A percentile compares a stretch with the other conserved stretches of the same genome.
Evolutionary conservation across 2,329 filamentous ascomycete species (phyloP).

Genomic region (Ceratocystis diversiconidia): DNA sequence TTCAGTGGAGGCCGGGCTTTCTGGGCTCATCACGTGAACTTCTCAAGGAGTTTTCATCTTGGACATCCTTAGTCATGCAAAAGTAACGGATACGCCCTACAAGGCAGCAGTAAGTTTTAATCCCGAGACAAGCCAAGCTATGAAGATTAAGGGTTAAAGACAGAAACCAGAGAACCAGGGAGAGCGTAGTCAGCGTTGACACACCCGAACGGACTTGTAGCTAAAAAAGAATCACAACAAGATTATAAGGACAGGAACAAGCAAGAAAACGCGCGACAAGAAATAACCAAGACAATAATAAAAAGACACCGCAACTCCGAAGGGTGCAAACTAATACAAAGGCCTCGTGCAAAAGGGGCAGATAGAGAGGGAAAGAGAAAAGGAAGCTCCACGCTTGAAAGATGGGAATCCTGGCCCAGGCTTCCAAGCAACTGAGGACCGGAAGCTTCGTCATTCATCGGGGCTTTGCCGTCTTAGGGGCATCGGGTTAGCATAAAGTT

Average conservation of each 20-base stretch:
- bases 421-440: neutral
- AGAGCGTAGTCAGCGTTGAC: neutral
- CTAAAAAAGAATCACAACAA: constrained; percentile 4
- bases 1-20: neutral
- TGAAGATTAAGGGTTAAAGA: neutral
- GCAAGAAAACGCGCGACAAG: neutral
- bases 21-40: neutral
- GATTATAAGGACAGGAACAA: neutral
- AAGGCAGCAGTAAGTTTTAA: neutral
- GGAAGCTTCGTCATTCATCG: neutral
- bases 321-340: neutral
- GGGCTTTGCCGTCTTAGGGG: neutral
- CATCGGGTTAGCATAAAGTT: neutral
- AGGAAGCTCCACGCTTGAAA: too few species aligned
- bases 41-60: neutral
- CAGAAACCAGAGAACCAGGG: neutral
- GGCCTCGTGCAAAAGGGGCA: neutral
- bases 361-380: neutral
- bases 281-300: neutral
- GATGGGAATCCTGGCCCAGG: neutral
- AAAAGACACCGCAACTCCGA: neutral
- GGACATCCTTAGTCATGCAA: neutral
- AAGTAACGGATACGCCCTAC: neutral
- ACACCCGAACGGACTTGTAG: neutral
- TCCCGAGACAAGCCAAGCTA: neutral